Percentiles rank a stretch among this genome's conserved stretches.
These are phyloP conservation scores for Vigna hirtella DNA, from an alignment of 306 rosid genomes.

Conservation along the genomic window DNA sequence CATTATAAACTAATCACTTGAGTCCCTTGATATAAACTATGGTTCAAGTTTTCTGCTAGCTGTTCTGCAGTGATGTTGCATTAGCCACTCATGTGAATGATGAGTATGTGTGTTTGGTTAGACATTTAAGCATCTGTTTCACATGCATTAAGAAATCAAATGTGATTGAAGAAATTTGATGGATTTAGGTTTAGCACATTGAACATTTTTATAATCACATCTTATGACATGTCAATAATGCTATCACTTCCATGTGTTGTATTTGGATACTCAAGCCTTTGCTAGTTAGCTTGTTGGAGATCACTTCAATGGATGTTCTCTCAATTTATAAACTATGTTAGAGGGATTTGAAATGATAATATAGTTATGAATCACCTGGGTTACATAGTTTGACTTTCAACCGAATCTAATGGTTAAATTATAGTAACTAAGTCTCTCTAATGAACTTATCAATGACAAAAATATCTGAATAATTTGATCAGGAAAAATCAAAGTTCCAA, in stretches of 20 bases:
- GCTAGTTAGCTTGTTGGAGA: neutral
- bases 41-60: neutral
- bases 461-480: neutral
- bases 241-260: neutral
- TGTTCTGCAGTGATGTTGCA: neutral
- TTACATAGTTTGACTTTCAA: neutral
- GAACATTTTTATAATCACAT: neutral
- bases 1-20: neutral
- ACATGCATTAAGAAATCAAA: neutral
- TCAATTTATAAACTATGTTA: neutral
- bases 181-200: neutral
- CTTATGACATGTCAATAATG: neutral
- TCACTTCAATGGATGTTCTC: neutral
- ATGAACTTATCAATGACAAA: neutral
- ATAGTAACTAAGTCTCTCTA: neutral
- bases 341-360: neutral
- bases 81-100: conserved; percentile 22
- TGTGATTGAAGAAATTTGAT: neutral
- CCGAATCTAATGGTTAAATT: neutral
- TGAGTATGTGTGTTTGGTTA: neutral
- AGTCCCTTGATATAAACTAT: neutral
- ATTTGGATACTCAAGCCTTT: neutral
- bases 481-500: neutral
- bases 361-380: neutral
- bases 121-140: neutral